phyloP scores from a whole-genome alignment of 192 early-diverging fungal species.

The Mortierella antarctica region DNA sequence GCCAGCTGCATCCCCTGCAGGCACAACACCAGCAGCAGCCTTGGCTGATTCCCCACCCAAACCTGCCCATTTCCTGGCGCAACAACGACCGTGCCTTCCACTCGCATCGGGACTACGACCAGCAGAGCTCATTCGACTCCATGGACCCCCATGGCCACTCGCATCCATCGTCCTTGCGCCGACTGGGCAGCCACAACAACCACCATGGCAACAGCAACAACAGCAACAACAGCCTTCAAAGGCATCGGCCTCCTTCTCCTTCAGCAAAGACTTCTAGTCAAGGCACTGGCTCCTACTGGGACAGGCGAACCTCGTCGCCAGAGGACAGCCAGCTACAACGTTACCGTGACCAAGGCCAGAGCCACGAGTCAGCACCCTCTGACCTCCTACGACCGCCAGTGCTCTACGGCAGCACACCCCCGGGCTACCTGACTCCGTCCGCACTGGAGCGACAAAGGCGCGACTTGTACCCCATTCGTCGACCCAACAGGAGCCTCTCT shows the following conservation, averaged over 20 bases:
- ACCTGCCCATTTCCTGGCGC: conserved; percentile 40
- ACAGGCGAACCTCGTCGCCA: neutral
- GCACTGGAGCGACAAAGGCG: neutral
- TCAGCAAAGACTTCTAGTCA: neutral
- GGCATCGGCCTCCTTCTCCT: too few species aligned
- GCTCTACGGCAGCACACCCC: conserved; percentile 20
- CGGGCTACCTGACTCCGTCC: neutral
- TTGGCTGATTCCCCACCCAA: conserved; percentile 48
- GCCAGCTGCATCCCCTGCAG: conserved; percentile 32
- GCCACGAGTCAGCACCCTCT: conserved; percentile 47
- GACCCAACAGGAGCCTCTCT: conserved; percentile 44
- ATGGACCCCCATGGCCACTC: too few species aligned
- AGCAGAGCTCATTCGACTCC: too few species aligned
- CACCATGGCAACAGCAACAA: neutral
- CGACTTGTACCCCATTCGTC: conserved; percentile 25
- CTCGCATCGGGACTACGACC: neutral
- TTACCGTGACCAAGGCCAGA: conserved; percentile 21
- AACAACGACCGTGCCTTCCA: conserved; percentile 24
- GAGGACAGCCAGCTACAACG: neutral
- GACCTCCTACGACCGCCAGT: conserved; percentile 38
- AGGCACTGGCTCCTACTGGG: neutral
- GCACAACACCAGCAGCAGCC: conserved; percentile 29
- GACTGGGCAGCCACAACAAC: neutral
- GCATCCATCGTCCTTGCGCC: neutral
- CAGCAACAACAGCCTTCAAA: neutral